Base-by-base conservation (phyloP, 805 yeast species). In the Yarrowia sp. region DNA sequence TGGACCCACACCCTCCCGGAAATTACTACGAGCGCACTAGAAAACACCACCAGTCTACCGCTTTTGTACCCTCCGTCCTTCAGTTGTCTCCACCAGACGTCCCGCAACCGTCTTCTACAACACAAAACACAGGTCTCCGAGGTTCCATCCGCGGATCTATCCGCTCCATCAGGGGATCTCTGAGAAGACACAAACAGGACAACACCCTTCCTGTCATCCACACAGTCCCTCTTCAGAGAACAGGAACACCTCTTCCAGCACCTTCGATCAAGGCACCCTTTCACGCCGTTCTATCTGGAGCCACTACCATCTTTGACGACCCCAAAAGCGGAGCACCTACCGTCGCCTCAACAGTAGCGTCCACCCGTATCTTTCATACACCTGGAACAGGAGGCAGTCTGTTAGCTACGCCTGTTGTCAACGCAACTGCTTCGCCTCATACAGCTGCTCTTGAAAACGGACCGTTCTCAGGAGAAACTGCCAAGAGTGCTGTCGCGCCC, bases 91-190 rank as follows among this genome's bases (percentile, higher is more conserved):
- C 58, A 1, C 18, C 58, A 38, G 58, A 51, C 32, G 35, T 51
- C 17, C 42, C 57, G 8, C 42, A 14, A 14, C 2, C 18, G 14
- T 13, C 61, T 11, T 3, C 53, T 15, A 13, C 38, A 3, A 55
- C 61, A 31, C 61, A 55, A n/a, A 55, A 31, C 47, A 13, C 61
- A 9, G 36, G 60, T n/a, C 38, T 55, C 7, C n/a, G 47, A 8
- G 61, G 61, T 7, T 55, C 61, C 13, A 39, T 55, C 47, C 35
- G 47, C 13, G 61, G 47, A 6, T 55, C 61, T 8, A 55, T 55
- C 45, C 61, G 61, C 6, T 55, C 61, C 2, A 28, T 55, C 15
- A 55, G 42, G 13, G 61, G 61, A n/a, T 55, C 61, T 8, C 61
- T 55, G 11, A 36, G 61, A 5, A 22, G 45, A 55, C 61, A 41